Conservation (phyloP, 495 filamentous ascomycete genomes). For the Penicillium salamii region DNA sequence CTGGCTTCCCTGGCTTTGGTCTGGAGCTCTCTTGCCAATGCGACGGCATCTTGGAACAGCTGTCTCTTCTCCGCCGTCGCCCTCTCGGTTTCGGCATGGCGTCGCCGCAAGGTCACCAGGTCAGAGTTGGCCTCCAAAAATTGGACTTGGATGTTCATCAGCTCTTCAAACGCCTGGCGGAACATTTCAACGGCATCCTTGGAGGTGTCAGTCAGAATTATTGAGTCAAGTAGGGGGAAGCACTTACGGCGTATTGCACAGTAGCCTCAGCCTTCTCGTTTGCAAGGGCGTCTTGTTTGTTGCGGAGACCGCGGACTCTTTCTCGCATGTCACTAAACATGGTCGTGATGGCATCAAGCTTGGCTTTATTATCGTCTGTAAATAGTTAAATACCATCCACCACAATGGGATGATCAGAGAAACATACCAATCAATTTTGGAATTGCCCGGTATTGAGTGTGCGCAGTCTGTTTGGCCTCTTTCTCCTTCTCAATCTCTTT, state of each 20-base stretch:
- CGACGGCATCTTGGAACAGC: constrained; percentile 18
- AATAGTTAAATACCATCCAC: constrained; percentile 12
- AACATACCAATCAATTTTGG: constrained; percentile 68
- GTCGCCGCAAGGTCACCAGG: constrained; percentile 57
- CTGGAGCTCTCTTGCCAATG: constrained; percentile 28
- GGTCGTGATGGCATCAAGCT: constrained; percentile 38
- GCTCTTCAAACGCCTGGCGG: constrained; percentile 54
- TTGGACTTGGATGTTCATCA: constrained; percentile 64
- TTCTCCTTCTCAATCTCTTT: constrained; percentile 52
- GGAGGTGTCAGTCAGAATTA: constrained; percentile 17
- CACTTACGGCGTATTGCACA: constrained; percentile 62
- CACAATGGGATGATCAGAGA: background rate
- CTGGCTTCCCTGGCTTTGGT: constrained; percentile 32
- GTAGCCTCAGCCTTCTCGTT: constrained; percentile 62
- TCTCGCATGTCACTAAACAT: constrained; percentile 41
- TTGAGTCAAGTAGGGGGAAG: background rate
- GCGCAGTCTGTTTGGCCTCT: constrained; percentile 54
- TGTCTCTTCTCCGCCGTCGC: constrained; percentile 46
- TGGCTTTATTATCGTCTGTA: constrained; percentile 53
- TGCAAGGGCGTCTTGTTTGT: constrained; percentile 53
- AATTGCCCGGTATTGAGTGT: constrained; percentile 59
- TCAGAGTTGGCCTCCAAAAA: constrained; percentile 81
- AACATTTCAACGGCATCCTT: constrained; percentile 59
- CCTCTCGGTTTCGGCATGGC: constrained; percentile 56
- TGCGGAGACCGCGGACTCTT: constrained; percentile 40